Base-by-base conservation (phyloP, 208 protist genomes). In the Acanthamoeba lenticulata region DNA sequence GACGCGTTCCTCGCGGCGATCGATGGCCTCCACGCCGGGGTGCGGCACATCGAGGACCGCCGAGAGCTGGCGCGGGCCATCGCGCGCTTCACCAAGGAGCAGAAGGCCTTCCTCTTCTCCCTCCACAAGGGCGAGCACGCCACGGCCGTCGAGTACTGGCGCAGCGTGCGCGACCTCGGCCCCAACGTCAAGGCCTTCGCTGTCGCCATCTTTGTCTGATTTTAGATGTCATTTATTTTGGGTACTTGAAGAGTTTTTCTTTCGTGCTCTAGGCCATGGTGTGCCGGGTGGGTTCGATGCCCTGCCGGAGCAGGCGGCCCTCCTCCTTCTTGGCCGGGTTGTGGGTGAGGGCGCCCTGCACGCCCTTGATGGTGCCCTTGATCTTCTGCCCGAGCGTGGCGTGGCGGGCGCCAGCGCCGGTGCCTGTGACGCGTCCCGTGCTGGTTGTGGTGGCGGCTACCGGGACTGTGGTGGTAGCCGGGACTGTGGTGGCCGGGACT, bases 251-350 rank as follows among this genome's bases (percentile, higher is more conserved):
- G 52, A 21, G 52, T n/a, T 60, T 4, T 52, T 52, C 9, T 5
- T 52, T 52, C 19, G 27, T 6, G 2, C 4, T n/a, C 42, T 74
- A 74, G 34, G 74, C 74, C 74, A 85, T 85, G 74, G 42, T 85
- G 74, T 85, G 74, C 44, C 21, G 47, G 74, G 74, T 85, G 44
- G 74, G 74, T 1, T 85, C 42, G 7, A 85, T 85, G 2, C 74
- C 74, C 42, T 55, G 74, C 32, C 34, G 47, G 7, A 85, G 44
- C 15, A 52, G 27, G 44, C 74, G 74, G 24, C 74, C 74, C 17
- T 85, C 74, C 44, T 85, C 74, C 44, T 85, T 85, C 27, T 85
- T 85, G 27, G 74, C 74, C 2, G 74, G 36, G 44, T 85, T 85
- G 74, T 34, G 74, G 9, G 74, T 85, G 38, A 85, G 11, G 21